Evolutionary conservation across 2,329 filamentous ascomycete genomes (phyloP).

Genomic region (Trichoderma breve): DNA sequence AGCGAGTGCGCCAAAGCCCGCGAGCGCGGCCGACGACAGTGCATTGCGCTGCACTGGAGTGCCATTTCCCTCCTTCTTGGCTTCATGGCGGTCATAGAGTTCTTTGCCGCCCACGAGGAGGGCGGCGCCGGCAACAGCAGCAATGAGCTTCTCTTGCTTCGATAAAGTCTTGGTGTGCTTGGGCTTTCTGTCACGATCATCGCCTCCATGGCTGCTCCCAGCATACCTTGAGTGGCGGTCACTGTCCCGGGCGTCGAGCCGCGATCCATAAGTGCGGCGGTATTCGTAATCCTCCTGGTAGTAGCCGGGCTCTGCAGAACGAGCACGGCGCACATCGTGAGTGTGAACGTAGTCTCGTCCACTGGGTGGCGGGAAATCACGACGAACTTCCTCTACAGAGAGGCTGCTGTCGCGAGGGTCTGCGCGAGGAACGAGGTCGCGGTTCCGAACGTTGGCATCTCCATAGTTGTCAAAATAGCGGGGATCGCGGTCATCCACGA

Average conservation of each 20-base stretch:
- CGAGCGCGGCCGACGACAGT: conserved; percentile 58
- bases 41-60: conserved; percentile 55
- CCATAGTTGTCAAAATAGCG: conserved; percentile 50
- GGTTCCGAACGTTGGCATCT: conserved; percentile 41
- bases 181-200: conserved; percentile 46
- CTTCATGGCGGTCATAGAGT: conserved; percentile 61
- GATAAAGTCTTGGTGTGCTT: conserved; percentile 40
- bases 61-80: conserved; percentile 44
- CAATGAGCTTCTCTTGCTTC: conserved; percentile 65
- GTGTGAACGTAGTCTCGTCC: conserved; percentile 41
- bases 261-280: conserved; percentile 49
- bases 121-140: conserved; percentile 63
- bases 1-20: conserved; percentile 62
- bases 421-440: conserved; percentile 54
- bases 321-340: conserved; percentile 56
- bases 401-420: conserved; percentile 64
- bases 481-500: conserved; percentile 50
- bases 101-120: conserved; percentile 66
- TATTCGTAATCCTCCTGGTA: conserved; percentile 55
- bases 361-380: conserved; percentile 76
- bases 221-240: conserved; percentile 42
- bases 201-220: conserved; percentile 53
- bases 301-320: conserved; percentile 61
- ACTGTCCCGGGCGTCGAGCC: conserved; percentile 40
- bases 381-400: conserved; percentile 76